These are phyloP conservation scores for Wallacemonas sp. DNA, from an alignment of 208 protist species.

Conservation along the genomic window DNA sequence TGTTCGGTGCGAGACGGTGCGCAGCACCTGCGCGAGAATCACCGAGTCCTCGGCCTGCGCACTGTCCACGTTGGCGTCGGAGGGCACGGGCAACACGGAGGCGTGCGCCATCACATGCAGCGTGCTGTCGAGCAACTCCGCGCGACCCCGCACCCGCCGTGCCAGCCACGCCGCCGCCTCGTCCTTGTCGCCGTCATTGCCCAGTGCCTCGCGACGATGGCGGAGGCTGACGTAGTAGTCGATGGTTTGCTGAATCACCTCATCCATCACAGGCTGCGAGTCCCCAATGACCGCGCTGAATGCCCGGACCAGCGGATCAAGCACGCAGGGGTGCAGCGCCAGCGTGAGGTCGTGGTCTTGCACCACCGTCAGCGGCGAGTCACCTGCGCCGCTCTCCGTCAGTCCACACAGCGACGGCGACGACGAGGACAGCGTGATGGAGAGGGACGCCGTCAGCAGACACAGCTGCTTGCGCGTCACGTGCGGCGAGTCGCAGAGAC, in stretches of 20 bases:
- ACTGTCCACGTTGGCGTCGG: not conserved
- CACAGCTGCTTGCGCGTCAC: constrained; percentile 38
- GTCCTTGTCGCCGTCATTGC: not conserved
- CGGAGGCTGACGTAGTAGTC: constrained; percentile 31
- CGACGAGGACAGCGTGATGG: constrained; percentile 1
- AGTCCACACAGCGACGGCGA: not conserved
- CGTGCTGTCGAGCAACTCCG: constrained; percentile 31
- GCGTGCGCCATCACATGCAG: constrained; percentile 28
- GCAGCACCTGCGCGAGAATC: constrained; percentile 27
- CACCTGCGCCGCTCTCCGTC: not conserved
- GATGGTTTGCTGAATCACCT: constrained; percentile 26
- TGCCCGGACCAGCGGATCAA: constrained; percentile 9
- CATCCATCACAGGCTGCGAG: constrained; percentile 28
- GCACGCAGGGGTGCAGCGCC: constrained; percentile 8
- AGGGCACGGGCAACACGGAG: not conserved
- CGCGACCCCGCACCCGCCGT: constrained; percentile 6
- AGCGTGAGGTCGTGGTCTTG: not conserved
- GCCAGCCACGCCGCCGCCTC: constrained; percentile 23
- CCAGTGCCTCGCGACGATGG: constrained; percentile 17
- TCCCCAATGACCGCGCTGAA: constrained; percentile 16
- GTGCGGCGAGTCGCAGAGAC: constrained; percentile 16
- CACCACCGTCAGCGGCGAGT: not conserved
- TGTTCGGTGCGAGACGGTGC: constrained; percentile 15
- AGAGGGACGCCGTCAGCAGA: constrained; percentile 27
- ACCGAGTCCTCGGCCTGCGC: constrained; percentile 2